Percentiles rank a stretch among this genome's conserved stretches.
Evolutionary conservation across 2,329 filamentous ascomycete genomes (phyloP).

Genomic region (Ascochyta fabae): DNA sequence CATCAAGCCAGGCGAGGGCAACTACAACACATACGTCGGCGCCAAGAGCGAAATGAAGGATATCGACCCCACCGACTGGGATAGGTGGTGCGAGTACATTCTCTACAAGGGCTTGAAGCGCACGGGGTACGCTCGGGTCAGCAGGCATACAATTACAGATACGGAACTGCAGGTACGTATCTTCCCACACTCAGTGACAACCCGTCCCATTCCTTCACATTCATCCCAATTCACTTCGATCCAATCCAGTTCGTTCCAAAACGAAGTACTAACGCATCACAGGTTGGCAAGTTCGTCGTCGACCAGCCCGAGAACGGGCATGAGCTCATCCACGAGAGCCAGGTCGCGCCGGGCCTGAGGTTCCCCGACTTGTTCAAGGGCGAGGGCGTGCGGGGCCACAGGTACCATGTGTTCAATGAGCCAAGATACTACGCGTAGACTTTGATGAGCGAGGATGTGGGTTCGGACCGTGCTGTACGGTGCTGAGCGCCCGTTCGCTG

Average conservation of each 20-base stretch:
- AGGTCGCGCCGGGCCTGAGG: slow-evolving; percentile 76
- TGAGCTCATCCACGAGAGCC: slow-evolving; percentile 71
- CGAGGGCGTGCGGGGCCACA: slow-evolving; percentile 84
- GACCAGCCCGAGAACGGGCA: slow-evolving; percentile 72
- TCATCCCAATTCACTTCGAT: too few species aligned
- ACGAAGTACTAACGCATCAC: background rate
- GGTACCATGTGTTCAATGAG: slow-evolving; percentile 94
- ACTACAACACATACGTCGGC: slow-evolving; percentile 96
- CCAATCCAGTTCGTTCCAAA: too few species aligned
- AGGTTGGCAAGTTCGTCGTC: slow-evolving; percentile 90
- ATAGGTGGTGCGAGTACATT: slow-evolving; percentile 99
- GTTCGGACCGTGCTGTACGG: background rate
- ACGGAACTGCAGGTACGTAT: slow-evolving; percentile 83
- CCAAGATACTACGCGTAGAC: slow-evolving; percentile 44
- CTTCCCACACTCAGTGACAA: background rate
- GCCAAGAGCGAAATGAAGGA: slow-evolving; percentile 90
- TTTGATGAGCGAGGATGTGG: background rate
- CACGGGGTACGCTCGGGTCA: slow-evolving; percentile 88
- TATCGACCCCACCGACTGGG: slow-evolving; percentile 91
- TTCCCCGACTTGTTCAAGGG: slow-evolving; percentile 88
- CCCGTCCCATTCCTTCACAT: too few species aligned
- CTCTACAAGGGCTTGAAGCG: slow-evolving; percentile 88
- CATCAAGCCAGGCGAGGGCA: slow-evolving; percentile 86
- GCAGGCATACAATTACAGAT: slow-evolving; percentile 89
- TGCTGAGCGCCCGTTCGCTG: background rate